Percentiles rank a stretch among this genome's conserved stretches.
These are phyloP conservation scores for Melampsora americana DNA, from an alignment of 1,284 basidiomycete species.

Conservation along the genomic window DNA sequence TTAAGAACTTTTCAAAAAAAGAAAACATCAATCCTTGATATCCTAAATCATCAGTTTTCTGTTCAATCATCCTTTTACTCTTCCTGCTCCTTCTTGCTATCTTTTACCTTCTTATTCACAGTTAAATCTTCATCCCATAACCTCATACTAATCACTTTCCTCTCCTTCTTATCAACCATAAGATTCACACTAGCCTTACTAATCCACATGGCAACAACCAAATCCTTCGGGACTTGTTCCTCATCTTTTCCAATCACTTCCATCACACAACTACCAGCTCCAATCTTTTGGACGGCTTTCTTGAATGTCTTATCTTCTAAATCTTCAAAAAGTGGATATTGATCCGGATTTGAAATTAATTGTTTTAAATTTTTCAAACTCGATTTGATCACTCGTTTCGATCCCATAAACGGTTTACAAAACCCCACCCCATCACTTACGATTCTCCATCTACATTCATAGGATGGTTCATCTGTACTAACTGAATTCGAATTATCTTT, in stretches of 20 bases:
- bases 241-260: conserved; percentile 9
- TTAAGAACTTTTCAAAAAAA: no score
- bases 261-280: conserved; percentile 33
- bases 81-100: background rate
- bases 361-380: conserved; percentile 65
- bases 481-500: conserved; percentile 59
- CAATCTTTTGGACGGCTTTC: conserved; percentile 4
- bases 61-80: no score
- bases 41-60: no score
- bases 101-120: conserved; percentile 53
- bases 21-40: no score
- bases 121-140: conserved; percentile 75
- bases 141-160: conserved; percentile 78
- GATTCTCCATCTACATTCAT: conserved; percentile 63
- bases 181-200: conserved; percentile 76
- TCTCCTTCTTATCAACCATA: conserved; percentile 92
- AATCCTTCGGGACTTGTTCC: conserved; percentile 45
- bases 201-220: conserved; percentile 85
- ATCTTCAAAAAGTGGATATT: conserved; percentile 63
- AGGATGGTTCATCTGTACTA: conserved; percentile 52
- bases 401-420: conserved; percentile 72
- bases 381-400: conserved; percentile 64
- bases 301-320: conserved; percentile 19
- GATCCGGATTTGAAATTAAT: conserved; percentile 63
- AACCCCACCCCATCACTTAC: conserved; percentile 80